A percentile compares a stretch with the other conserved stretches of the same genome.
These are phyloP conservation scores for Vitis labrusca DNA, from an alignment of 164 flowering plant species.

Conservation along the genomic window DNA sequence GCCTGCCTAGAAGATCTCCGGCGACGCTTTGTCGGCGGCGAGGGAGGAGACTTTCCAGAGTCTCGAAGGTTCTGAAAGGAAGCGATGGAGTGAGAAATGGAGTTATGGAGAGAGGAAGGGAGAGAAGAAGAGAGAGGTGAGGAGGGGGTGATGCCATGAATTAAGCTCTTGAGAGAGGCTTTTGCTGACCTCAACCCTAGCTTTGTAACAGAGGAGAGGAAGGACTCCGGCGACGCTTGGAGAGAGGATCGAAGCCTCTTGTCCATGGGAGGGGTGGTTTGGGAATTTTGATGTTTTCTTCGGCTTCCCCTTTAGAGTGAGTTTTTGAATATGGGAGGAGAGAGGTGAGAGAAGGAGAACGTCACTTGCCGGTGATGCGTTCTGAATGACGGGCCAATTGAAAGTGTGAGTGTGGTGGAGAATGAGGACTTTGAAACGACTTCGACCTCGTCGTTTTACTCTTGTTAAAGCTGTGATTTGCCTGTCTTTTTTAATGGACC, in stretches of 20 bases:
- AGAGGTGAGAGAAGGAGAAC: background rate
- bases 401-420: background rate
- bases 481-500: too few relatives aligned
- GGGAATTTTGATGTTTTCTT: constrained; percentile 1
- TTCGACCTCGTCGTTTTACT: background rate
- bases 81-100: constrained; percentile 49
- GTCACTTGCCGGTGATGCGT: background rate
- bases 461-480: too few relatives aligned
- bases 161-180: constrained; percentile 63
- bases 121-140: constrained; percentile 53
- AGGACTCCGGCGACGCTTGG: constrained; percentile 58
- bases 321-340: background rate
- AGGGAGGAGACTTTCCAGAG: constrained; percentile 26
- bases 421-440: background rate
- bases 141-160: constrained; percentile 44
- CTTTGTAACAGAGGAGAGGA: constrained; percentile 55
- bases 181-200: constrained; percentile 46
- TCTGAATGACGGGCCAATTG: background rate
- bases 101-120: constrained; percentile 54
- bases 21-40: constrained; percentile 69
- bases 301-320: background rate
- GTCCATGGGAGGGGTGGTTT: constrained; percentile 50
- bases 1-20: constrained; percentile 50
- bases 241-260: constrained; percentile 71
- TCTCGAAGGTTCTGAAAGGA: constrained; percentile 33